Evolutionary conservation across 306 rosid species (phyloP), one percentile per base, ranked within the genome.

Genomic region (Biancaea sappan): DNA sequence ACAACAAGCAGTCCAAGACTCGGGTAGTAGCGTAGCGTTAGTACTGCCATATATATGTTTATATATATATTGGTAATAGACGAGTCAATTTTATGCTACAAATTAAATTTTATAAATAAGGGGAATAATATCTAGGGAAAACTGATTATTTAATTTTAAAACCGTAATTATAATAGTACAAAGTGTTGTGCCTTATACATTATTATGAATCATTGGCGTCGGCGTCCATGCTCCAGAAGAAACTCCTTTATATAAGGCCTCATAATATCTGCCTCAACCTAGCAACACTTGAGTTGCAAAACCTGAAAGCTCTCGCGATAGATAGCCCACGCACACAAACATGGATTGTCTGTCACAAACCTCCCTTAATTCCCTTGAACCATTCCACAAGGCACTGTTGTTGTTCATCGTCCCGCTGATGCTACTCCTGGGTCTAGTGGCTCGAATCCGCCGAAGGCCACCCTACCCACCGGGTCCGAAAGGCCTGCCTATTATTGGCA

Each of bases 401-500:
- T 28, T 79, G 13, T 53, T 85, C 37, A 21, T 70, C 6, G 2
- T 81, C 53, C 72, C 89, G 1, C 10, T 84, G 0, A 9, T 72
- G 0, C 26, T 91, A n/a, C 28, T 87, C 0, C 59, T 84, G 26
- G 69, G 77, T 0, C 13, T 79, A 4, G 0, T 73, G 11, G 58
- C 79, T 12, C 21, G 72, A 13, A 47, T 37, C 8, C 78, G 78
- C 8, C 61, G 74, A 12, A 68, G 69, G 1, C 18, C 59, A 0
- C 90, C 92, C 0, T 88, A 74, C 48, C 98, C 98, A 0, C 98
- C 98, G 0, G 96, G 96, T 1, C 96, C 96, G 0, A 86, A 56
- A 53, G 96, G 94, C 2, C n/a, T 86, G 0, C 98, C 96, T 13
- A 51, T 92, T 4, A 64, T 92, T 14, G 96, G 96, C 1, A 92